A percentile compares a stretch with the other conserved stretches of the same genome.
These are phyloP conservation scores for Candida chilensis DNA, from an alignment of 805 yeast genomes.

Conservation along the genomic window DNA sequence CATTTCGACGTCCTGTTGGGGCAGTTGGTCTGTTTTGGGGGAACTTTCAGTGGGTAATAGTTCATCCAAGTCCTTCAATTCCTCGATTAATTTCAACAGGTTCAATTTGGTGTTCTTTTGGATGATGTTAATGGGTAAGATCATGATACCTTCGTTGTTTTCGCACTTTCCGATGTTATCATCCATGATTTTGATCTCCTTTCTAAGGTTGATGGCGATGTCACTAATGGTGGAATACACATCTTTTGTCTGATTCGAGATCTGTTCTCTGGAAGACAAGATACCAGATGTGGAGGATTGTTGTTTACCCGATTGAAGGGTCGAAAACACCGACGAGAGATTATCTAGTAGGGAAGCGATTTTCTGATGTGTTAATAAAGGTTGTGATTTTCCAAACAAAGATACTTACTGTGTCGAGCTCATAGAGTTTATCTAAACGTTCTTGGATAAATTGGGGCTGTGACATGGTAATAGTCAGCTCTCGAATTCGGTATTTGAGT, in stretches of 20 bases:
- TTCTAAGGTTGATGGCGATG: conserved; percentile 51
- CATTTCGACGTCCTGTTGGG: no score
- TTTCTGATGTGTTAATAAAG: conserved; percentile 11
- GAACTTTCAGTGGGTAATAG: no score
- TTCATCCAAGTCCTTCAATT: conserved; percentile 23
- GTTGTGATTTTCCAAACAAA: not conserved
- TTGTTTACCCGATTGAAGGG: conserved; percentile 22
- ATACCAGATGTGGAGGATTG: conserved; percentile 8
- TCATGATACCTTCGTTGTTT: conserved; percentile 34
- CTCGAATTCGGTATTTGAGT: conserved; percentile 1
- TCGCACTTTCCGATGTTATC: conserved; percentile 41
- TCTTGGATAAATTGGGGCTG: conserved; percentile 29
- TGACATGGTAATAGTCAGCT: not conserved
- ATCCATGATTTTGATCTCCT: conserved; percentile 60
- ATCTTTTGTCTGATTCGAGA: conserved; percentile 30
- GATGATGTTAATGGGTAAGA: conserved; percentile 60
- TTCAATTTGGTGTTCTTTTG: conserved; percentile 68
- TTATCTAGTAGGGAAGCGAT: conserved; percentile 42
- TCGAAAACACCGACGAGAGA: conserved; percentile 36
- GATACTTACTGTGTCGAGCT: conserved; percentile 31
- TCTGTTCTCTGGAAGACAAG: conserved; percentile 19
- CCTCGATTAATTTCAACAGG: conserved; percentile 41
- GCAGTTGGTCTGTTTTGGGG: no score
- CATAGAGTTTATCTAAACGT: conserved; percentile 41
- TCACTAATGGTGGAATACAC: conserved; percentile 49